phyloP scores from a whole-genome alignment of 768 basidiomycete species.

The Mrakia frigida region DNA sequence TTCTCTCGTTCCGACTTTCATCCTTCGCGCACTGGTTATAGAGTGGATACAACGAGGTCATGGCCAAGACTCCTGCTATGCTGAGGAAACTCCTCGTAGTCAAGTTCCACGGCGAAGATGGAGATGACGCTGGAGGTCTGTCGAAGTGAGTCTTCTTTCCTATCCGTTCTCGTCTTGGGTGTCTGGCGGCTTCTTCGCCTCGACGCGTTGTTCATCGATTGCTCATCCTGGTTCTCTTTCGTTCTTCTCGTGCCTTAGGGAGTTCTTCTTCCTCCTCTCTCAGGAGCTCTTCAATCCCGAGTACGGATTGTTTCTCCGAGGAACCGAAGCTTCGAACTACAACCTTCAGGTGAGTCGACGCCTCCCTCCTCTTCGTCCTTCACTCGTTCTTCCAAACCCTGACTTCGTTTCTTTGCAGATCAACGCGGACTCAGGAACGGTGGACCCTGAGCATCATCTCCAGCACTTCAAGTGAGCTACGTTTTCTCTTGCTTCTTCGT shows the following conservation, averaged over 20 bases:
- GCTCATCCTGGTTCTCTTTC: background rate
- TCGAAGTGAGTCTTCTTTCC: background rate
- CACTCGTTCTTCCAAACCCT: too few relatives aligned
- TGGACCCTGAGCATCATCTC: constrained; percentile 15
- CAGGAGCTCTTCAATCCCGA: constrained; percentile 6
- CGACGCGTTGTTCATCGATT: background rate
- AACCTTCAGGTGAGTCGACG: too few relatives aligned
- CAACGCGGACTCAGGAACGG: background rate
- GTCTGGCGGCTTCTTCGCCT: too few relatives aligned
- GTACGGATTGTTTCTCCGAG: background rate
- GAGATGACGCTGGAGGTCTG: constrained; percentile 10
- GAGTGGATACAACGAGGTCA: constrained; percentile 10
- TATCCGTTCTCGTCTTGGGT: too few relatives aligned
- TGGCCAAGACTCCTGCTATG: background rate
- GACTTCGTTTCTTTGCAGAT: too few relatives aligned
- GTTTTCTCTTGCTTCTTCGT: background rate
- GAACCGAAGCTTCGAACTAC: background rate
- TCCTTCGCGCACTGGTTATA: too few relatives aligned
- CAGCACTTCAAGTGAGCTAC: background rate
- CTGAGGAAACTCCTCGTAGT: background rate
- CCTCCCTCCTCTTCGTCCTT: too few relatives aligned
- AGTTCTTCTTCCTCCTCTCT: background rate
- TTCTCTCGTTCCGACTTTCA: too few relatives aligned
- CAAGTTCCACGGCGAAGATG: constrained; percentile 7
- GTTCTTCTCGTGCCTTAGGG: too few relatives aligned